Evolutionary conservation across 805 yeast genomes (phyloP).

Genomic region (Torulaspora gathmanii): DNA sequence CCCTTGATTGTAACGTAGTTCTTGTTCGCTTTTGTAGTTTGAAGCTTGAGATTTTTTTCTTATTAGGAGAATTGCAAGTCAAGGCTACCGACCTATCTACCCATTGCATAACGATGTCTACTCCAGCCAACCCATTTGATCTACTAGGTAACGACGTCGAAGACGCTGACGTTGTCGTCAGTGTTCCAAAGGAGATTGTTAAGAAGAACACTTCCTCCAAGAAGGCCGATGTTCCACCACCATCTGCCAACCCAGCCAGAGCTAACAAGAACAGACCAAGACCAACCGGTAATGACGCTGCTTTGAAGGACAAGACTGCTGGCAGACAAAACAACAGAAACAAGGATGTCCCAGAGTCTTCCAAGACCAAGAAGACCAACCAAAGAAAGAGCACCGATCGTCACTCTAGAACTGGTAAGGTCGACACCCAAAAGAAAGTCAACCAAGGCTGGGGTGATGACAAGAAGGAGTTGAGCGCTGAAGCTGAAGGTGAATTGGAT

Average conservation of each 20-base stretch:
- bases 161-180: conserved; percentile 58
- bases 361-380: conserved; percentile 51
- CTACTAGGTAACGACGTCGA: conserved; percentile 85
- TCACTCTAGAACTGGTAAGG: conserved; percentile 76
- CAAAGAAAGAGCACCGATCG: conserved; percentile 65
- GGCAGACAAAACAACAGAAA: conserved; percentile 58
- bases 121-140: conserved; percentile 58
- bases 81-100: neutral
- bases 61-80: neutral
- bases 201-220: conserved; percentile 79
- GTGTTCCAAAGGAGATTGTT: conserved; percentile 68
- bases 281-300: conserved; percentile 85
- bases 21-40: neutral
- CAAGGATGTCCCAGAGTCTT: conserved; percentile 48
- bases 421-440: conserved; percentile 79
- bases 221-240: conserved; percentile 79
- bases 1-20: neutral
- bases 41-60: neutral
- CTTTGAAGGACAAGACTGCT: conserved; percentile 64
- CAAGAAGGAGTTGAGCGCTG: conserved; percentile 61
- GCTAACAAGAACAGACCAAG: conserved; percentile 68
- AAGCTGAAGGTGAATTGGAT: conserved; percentile 44
- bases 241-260: conserved; percentile 73
- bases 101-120: conserved; percentile 4
- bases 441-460: conserved; percentile 87